phyloP scores from a whole-genome alignment of 768 basidiomycete genomes.

The Lactarius pseudohatsudake region DNA sequence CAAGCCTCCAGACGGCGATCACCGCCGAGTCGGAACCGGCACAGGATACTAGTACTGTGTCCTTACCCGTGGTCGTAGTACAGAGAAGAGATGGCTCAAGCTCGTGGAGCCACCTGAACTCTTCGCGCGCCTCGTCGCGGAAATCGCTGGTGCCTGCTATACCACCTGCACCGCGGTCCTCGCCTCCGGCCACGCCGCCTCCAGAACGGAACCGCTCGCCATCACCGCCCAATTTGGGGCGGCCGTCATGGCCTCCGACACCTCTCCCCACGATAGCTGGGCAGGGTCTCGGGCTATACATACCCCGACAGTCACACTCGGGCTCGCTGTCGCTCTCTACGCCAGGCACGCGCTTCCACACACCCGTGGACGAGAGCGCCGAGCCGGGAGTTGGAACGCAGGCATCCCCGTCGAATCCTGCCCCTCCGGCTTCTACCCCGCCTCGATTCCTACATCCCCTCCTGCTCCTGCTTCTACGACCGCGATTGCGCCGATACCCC shows the following conservation, averaged over 20 bases:
- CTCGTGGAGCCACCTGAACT: background rate
- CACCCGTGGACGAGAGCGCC: background rate
- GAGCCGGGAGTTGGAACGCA: background rate
- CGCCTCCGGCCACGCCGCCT: background rate
- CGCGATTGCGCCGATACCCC: too few relatives aligned
- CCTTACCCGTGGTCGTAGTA: background rate
- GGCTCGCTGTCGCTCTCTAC: background rate
- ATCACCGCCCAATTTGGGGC: background rate
- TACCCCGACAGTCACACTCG: background rate
- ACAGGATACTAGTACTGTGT: background rate
- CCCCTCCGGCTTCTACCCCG: background rate
- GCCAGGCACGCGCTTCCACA: background rate
- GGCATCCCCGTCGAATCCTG: background rate
- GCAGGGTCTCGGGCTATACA: background rate
- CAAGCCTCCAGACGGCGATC: background rate
- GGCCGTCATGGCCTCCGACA: background rate
- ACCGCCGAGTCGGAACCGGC: background rate
- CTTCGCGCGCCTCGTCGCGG: background rate
- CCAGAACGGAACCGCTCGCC: background rate
- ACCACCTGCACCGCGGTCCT: background rate
- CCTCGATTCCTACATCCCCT: background rate
- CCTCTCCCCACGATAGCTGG: background rate
- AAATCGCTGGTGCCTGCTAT: background rate
- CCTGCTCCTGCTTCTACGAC: too few relatives aligned
- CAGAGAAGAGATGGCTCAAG: background rate